Evolutionary conservation across 164 flowering plant genomes (phyloP), one percentile per base, ranked within the genome.

Genomic region (Amborella trichopoda): DNA sequence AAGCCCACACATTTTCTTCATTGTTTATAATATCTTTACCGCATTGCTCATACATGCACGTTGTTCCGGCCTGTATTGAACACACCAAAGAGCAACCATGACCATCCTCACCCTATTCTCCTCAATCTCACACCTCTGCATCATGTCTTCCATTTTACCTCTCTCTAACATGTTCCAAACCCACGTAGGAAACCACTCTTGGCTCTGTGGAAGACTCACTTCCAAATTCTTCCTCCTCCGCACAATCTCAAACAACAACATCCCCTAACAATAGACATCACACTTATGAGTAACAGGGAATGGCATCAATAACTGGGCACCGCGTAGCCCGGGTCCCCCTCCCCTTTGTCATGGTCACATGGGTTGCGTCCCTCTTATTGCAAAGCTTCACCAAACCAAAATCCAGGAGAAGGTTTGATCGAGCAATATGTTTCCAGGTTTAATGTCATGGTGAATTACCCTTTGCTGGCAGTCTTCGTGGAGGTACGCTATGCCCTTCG

Each of bases 361-460:
- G 55, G 4, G 41, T 42, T 6, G 12, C 24, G 13, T 63, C 62
- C 19, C 59, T 58, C 11, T n/a, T n/a, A n/a, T 48, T 53, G 25
- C 48, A 58, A 9, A 61, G 54, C 54, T 50, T 66, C 0, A 63
- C 61, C 14, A 66, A 26, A 13, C 70, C 61, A 23, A 66, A 66
- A 44, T 66, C 70, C 0, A 58, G 55, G 2, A 28, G 20, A 49
- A 39, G 3, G 33, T 25, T 4, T 18, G 12, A 18, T 53, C 59
- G 2, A 63, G 26, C 2, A 63, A 62, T 44, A 63, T 21, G 37
- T 63, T 63, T 1, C 47, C 67, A 1, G 62, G 61, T 21, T 62
- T 62, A 27, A 62, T 56, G 33, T 62, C 70, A 34, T 61, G 61
- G 37, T 66, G 70, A 36, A 66, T 54, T 4, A 66, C 58, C 34